Percentiles rank a stretch among this genome's conserved stretches.
phyloP scores from a whole-genome alignment of 2,329 filamentous ascomycete species.

The Cladorrhinum sp. region DNA sequence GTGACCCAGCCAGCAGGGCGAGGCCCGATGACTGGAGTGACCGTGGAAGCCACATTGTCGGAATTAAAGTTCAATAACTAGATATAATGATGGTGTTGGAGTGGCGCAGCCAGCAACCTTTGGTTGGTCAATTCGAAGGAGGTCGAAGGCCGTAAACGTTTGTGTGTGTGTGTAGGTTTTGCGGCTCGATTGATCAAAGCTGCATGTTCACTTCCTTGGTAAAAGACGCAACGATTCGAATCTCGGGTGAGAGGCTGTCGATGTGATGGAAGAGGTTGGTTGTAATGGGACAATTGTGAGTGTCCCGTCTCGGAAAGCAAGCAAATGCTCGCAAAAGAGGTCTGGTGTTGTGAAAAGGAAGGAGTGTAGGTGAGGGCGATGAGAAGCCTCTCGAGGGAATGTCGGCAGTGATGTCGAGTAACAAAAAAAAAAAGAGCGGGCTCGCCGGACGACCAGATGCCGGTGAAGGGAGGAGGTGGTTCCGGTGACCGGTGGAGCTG shows the following conservation, averaged over 20 bases:
- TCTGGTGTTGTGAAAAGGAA: slow-evolving; percentile 11
- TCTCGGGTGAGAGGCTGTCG: too few species aligned
- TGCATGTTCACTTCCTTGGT: neutral
- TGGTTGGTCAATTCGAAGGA: neutral
- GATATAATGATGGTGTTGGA: neutral
- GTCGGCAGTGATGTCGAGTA: slow-evolving; percentile 6
- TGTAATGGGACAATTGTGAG: slow-evolving; percentile 11
- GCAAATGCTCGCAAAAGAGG: neutral
- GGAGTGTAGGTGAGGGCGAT: slow-evolving; percentile 2
- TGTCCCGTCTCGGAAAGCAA: slow-evolving; percentile 9
- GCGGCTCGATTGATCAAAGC: neutral
- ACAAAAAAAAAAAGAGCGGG: slow-evolving; percentile 1
- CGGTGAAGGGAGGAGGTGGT: neutral
- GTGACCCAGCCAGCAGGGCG: slow-evolving; percentile 38
- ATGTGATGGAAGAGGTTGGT: slow-evolving; percentile 3
- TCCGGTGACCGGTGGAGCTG: neutral
- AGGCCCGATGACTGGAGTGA: slow-evolving; percentile 33
- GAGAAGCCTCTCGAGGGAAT: slow-evolving; percentile 7
- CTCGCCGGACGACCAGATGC: neutral
- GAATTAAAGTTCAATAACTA: neutral
- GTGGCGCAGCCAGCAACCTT: neutral
- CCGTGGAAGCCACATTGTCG: slow-evolving; percentile 28
- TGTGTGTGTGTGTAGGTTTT: neutral
- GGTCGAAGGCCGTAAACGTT: neutral
- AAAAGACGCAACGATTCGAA: neutral